Evolutionary conservation across 1,139 yeast genomes (phyloP), one percentile per base, ranked within the genome.

Genomic region (Sugiyamaella pinicola): DNA sequence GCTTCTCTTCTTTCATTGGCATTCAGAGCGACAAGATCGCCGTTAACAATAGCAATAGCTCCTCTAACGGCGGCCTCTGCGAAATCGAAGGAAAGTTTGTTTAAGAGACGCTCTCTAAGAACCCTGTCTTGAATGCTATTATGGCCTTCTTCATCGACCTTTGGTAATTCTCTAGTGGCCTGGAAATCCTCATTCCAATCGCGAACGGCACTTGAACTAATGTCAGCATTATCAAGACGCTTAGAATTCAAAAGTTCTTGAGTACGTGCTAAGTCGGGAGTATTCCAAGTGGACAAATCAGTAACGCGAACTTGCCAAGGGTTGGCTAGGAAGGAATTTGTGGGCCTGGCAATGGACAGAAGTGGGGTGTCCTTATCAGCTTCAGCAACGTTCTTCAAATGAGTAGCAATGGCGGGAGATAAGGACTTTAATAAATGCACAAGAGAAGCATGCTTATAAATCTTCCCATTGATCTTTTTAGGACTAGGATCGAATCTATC

Each of bases 141-240:
- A 18, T 55, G 49, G 33, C 63, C 65, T 10, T 59, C 61, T 17
- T 56, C 58, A 17, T 62, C 65, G 21, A 54, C 56, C 43, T 56
- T 75, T 24, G 88, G 83, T 58, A 89, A 75, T 61, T 89, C 97
- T 58, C 83, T 80, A 48, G 89, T 77, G 5, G 88, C 77, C 73
- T 93, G 98, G 63, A 84, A 82, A 62, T 93, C 97, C 60, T 87
- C 96, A 67, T 90, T 90, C 90, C 96, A 91, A 63, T 90, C 96
- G 62, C 84, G 82, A 55, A 75, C 78, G 31, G 74, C 21, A 24
- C 40, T 37, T 12, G 55, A 44, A 28, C 39, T 31, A 40, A 51
- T 47, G 13, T 35, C 52, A 15, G 41, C 47, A 22, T 45, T 40
- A 29, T 53, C 52, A 12, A 46, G 17, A 13, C 48, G 29, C 33